Evolutionary conservation across 2,329 filamentous ascomycete species (phyloP), one percentile per base, ranked within the genome.

Genomic region (Aspergillus tamarii): DNA sequence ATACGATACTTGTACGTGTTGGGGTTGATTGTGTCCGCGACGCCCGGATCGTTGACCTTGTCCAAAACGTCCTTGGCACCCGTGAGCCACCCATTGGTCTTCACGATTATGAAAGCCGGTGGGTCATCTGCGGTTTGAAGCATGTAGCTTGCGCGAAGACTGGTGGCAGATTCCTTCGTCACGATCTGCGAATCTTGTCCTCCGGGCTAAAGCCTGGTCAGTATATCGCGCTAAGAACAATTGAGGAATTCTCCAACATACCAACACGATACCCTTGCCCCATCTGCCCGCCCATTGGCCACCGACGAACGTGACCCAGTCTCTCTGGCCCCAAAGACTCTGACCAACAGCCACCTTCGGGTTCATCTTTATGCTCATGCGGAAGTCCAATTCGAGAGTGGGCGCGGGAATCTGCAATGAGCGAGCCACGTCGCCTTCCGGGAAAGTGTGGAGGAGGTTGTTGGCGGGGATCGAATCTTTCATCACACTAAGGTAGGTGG

Each of bases 271-370:
- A 30, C 83, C 83, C 69, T 83, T 83, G 14, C 82, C 83, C 82
- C 82, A 85, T 73, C 81, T 73, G 56, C 83, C 83, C 54, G 81
- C 81, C 83, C 83, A 85, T 67, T 83, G 80, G 14, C 83, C 83
- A 60, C 82, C 82, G 41, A 83, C 73, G 66, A 83, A 84, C 41
- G 80, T 82, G 52, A 84, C 78, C 83, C 83, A 84, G 65, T 84
- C 82, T 46, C 82, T 73, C 60, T 82, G 77, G n/a, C 83, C 83
- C 77, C 80, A 84, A 39, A 83, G 74, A 41, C 78, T 78, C 23
- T 74, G 73, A 4, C 83, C 83, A 19, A 84, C 77, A 2, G 76
- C 72, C 21, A 85, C 80, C 63, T 81, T 81, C 3, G 83, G 83
- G 66, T 85, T 84, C 69, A 84, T 73, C 67, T 83, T 83, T 60